These are phyloP conservation scores for Arbutus unedo DNA, from an alignment of 148 eudicot genomes.

Conservation along the genomic window DNA sequence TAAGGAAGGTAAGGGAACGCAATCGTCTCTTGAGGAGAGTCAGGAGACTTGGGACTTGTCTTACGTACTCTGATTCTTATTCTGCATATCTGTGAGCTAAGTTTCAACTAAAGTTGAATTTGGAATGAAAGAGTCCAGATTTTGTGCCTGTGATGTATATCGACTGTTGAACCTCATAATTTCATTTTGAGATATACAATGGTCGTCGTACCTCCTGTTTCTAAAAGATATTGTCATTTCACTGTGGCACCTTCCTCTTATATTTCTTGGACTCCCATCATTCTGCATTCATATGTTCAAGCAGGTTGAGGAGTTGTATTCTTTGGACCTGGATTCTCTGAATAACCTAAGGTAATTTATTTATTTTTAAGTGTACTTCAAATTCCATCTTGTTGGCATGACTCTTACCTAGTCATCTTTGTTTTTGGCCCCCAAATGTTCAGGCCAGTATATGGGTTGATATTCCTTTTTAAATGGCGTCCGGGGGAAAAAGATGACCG, in stretches of 20 bases:
- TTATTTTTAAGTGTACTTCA: constrained; percentile 2
- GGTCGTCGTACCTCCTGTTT: neutral
- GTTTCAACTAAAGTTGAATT: neutral
- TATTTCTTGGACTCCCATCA: neutral
- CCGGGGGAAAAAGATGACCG: constrained; percentile 94
- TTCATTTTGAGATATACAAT: neutral
- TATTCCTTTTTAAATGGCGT: constrained; percentile 96
- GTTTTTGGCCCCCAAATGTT: constrained; percentile 9
- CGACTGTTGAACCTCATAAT: neutral
- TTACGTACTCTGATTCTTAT: neutral
- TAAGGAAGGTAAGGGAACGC: neutral
- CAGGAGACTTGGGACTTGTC: neutral
- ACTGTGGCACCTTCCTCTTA: neutral
- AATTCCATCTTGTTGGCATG: constrained; percentile 1
- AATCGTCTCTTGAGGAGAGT: neutral
- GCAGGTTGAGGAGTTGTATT: constrained; percentile 98
- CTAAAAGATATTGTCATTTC: neutral
- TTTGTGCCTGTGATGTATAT: neutral
- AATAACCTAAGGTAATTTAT: constrained; percentile 32
- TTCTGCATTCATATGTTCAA: constrained; percentile 19
- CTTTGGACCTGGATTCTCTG: constrained; percentile 88
- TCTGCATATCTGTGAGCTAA: neutral
- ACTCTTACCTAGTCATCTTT: neutral
- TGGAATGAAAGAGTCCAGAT: neutral
- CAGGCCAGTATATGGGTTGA: constrained; percentile 95